Evolutionary conservation across 2,329 filamentous ascomycete species (phyloP), one percentile per base, ranked within the genome.

Genomic region (Neodidymelliopsis sp.): DNA sequence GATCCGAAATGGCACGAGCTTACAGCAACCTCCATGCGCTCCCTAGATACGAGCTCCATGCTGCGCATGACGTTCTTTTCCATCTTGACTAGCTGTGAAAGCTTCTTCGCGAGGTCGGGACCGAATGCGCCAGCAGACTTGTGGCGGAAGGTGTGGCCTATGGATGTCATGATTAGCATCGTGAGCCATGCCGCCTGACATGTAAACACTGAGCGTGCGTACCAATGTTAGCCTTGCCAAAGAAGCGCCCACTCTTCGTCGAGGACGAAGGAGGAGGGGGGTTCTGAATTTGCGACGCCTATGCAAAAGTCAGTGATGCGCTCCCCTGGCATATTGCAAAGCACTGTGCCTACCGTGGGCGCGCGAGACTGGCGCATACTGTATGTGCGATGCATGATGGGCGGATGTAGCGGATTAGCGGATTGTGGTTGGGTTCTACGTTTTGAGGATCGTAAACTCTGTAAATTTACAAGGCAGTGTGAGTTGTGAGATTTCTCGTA

Each of bases 21-120:
- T 89, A 96, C 91, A 70, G 94, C 94, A 61, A 97, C 93, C 69
- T 97, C 94, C 91, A 97, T 97, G 66, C 94, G 87, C 81, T 99
- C 94, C 69, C 91, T 88, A 34, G 91, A 91, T 43, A 97, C 94
- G 38, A 91, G 83, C 74, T 99, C 94, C 82, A 97, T 87, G 74
- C 91, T 97, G 75, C 94, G 91, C 94, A 99, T 99, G 48, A 97
- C 90, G 73, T 99, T 97, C 86, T 99, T 99, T 80, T 99, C 94
- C 94, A 99, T 99, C 85, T 99, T 99, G 57, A 99, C 94, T 42
- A 99, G 84, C 79, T 96, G 90, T 29, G 92, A 91, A 56, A 99
- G 87, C 84, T 99, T 99, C 84, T 96, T 97, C 50, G 94, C 89
- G 50, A 99, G 86, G 68, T 99, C 94, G 49, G 92, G 85, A 25